Evolutionary conservation across 768 basidiomycete genomes (phyloP).

Genomic region (Lactarius akahatsu): DNA sequence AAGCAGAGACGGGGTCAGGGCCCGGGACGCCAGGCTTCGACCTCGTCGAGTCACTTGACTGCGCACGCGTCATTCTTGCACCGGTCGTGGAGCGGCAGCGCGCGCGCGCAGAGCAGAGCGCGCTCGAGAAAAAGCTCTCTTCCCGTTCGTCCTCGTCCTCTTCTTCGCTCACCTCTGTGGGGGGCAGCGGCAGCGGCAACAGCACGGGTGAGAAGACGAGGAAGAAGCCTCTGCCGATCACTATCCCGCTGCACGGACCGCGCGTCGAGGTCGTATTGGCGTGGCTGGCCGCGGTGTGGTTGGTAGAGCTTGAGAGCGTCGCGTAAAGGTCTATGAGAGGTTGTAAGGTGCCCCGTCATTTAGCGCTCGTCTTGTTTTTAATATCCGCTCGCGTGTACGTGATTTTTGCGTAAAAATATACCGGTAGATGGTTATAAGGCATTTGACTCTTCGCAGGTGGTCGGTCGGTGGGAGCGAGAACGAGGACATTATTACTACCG

Average conservation of each 20-base stretch:
- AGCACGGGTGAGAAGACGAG: constrained; percentile 35
- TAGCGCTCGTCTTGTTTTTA: background rate
- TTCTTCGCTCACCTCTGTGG: constrained; percentile 30
- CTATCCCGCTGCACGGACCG: constrained; percentile 82
- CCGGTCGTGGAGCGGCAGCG: constrained; percentile 66
- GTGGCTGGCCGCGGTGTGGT: constrained; percentile 79
- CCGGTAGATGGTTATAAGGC: background rate
- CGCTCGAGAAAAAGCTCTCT: constrained; percentile 50
- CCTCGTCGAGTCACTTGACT: constrained; percentile 60
- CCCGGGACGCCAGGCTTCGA: constrained; percentile 36
- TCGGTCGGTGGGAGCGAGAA: background rate
- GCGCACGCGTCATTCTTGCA: constrained; percentile 67
- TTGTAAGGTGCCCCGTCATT: background rate
- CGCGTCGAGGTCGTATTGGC: constrained; percentile 83
- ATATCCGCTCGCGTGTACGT: background rate
- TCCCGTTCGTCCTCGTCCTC: constrained; percentile 13
- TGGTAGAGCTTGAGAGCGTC: constrained; percentile 63
- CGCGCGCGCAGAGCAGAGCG: constrained; percentile 54
- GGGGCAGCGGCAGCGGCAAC: constrained; percentile 30
- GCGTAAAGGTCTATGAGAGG: constrained; percentile 24
- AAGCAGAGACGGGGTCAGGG: background rate
- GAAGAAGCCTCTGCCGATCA: constrained; percentile 66
- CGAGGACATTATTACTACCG: too few species aligned
- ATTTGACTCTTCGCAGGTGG: background rate
- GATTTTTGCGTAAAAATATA: background rate